These are phyloP conservation scores for Fusarium avenaceum DNA, from an alignment of 2,329 filamentous ascomycete genomes.

Conservation along the genomic window DNA sequence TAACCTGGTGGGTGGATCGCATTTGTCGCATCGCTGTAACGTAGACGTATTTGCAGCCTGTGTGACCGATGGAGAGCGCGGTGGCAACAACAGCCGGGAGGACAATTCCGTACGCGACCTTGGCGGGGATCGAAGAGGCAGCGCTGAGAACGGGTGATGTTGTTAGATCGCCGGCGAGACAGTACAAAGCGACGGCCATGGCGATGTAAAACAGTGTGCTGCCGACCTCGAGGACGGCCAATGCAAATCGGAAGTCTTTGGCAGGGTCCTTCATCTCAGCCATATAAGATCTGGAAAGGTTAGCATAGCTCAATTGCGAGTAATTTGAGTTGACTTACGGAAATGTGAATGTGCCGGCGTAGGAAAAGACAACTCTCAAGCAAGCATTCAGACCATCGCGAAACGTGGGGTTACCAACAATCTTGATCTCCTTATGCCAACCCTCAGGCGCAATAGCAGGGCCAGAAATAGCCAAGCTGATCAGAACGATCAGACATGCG, in stretches of 20 bases:
- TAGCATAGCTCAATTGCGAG: rapidly evolving
- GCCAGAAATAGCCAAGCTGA: constrained; percentile 39
- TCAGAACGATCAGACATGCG: constrained; percentile 39
- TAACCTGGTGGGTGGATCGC: constrained; percentile 38
- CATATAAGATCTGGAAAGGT: constrained; percentile 35
- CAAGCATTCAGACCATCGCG: constrained; percentile 45
- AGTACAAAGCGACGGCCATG: constrained; percentile 46
- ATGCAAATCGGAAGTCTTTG: constrained; percentile 42
- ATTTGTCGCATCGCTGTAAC: constrained; percentile 38
- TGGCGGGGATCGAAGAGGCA: constrained; percentile 40
- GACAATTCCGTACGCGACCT: constrained; percentile 48
- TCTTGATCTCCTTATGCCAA: constrained; percentile 40
- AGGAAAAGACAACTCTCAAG: constrained; percentile 45
- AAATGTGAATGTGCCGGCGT: constrained; percentile 48
- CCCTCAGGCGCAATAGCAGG: constrained; percentile 33
- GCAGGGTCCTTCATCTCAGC: constrained; percentile 45
- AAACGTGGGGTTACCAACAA: constrained; percentile 42
- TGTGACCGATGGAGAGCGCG: constrained; percentile 45
- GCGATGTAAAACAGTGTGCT: constrained; percentile 46
- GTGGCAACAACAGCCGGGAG: constrained; percentile 46
- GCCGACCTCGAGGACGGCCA: constrained; percentile 44
- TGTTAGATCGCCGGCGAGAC: constrained; percentile 42
- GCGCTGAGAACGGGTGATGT: constrained; percentile 45
- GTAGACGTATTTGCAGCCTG: constrained; percentile 48
- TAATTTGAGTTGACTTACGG: constrained; percentile 12